These are phyloP conservation scores for Cytospora leucostoma DNA, from an alignment of 2,329 filamentous ascomycete genomes.

Conservation along the genomic window DNA sequence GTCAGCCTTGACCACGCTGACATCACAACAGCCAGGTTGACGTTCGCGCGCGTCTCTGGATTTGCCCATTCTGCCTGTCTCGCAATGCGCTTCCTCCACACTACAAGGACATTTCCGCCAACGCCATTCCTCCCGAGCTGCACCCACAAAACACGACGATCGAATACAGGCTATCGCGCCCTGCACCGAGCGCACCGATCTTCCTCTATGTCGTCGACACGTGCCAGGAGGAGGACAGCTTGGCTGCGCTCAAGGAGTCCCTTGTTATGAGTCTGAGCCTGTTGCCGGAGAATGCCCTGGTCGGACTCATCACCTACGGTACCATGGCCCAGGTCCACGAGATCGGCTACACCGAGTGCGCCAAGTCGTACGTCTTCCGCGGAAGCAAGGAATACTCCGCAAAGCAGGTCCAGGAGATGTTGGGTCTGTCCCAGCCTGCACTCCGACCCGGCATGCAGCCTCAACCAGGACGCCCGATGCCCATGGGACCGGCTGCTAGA, in stretches of 20 bases:
- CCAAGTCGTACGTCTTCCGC: conserved; percentile 97
- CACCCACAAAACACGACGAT: conserved; percentile 86
- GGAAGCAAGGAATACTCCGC: conserved; percentile 98
- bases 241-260: conserved; percentile 81
- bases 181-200: conserved; percentile 82
- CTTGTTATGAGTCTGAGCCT: conserved; percentile 83
- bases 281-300: conserved; percentile 77
- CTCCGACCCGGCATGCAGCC: conserved; percentile 74
- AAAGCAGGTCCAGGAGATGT: conserved; percentile 99
- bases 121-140: conserved; percentile 80
- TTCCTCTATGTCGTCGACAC: conserved; percentile 87
- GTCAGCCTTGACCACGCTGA: conserved; percentile 25
- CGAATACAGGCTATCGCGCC: conserved; percentile 78
- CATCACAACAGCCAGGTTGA: conserved; percentile 69
- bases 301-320: conserved; percentile 83
- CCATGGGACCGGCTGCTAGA: conserved; percentile 78
- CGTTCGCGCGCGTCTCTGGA: conserved; percentile 81
- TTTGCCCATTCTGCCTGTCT: conserved; percentile 85
- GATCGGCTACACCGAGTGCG: conserved; percentile 95
- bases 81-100: conserved; percentile 80
- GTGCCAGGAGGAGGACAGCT: conserved; percentile 84
- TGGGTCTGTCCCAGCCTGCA: conserved; percentile 74
- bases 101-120: conserved; percentile 86
- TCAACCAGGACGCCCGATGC: conserved; percentile 71
- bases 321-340: conserved; percentile 99